Conservation (phyloP, 192 early-diverging fungal species). For the Paraglomus brasilianum region DNA sequence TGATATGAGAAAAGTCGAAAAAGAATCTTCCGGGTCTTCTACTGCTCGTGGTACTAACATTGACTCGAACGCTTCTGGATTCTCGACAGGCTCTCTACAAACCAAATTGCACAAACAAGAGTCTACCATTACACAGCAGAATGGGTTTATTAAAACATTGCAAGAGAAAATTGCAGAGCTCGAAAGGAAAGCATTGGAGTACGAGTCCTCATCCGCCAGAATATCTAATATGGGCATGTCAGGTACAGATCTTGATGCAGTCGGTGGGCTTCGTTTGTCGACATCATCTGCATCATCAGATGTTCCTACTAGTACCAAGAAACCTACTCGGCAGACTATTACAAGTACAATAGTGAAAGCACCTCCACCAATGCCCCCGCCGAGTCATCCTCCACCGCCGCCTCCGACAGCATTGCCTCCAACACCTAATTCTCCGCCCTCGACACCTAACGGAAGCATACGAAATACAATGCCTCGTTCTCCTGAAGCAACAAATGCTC, state of each 20-base stretch:
- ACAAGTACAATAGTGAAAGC: conserved; percentile 21
- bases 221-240: background rate
- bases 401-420: conserved; percentile 33
- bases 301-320: conserved; percentile 21
- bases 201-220: conserved; percentile 23
- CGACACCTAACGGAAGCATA: conserved; percentile 24
- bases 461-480: conserved; percentile 25
- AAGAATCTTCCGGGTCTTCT: too few species aligned
- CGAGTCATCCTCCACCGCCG: conserved; percentile 34
- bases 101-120: conserved; percentile 31
- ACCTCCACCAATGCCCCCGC: conserved; percentile 35
- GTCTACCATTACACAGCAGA: conserved; percentile 37
- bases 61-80: background rate
- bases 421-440: background rate
- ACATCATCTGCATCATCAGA: conserved; percentile 11
- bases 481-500: conserved; percentile 29
- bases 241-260: conserved; percentile 12
- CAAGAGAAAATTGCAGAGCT: conserved; percentile 40
- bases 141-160: conserved; percentile 38
- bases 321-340: conserved; percentile 27
- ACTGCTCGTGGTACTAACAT: background rate
- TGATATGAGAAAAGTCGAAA: background rate
- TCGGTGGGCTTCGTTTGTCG: conserved; percentile 16
- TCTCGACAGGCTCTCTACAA: background rate
- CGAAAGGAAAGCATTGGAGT: conserved; percentile 13